Base-by-base conservation (phyloP, 306 rosid species). In the Arachis stenosperma region DNA sequence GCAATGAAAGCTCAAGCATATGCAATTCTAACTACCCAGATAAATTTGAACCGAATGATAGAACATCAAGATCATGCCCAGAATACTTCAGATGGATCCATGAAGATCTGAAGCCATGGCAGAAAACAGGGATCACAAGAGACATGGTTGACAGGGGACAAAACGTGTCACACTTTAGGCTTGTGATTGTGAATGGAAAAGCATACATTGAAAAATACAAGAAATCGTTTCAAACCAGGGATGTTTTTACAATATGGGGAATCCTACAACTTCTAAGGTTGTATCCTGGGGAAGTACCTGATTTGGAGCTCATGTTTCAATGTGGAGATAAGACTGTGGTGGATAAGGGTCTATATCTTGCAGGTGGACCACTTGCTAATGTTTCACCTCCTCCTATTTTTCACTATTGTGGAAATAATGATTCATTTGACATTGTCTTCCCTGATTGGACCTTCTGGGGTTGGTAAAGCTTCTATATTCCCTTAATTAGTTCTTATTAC, bases 361-460 rank as follows among this genome's bases (percentile, higher is more conserved):
- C 14, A n/a, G 83, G 11, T 58, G 83, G 71, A 8, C 43, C 69
- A 9, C 2, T 65, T 6, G 44, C 29, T 12, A 10, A 47, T 47
- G 13, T 11, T 12, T 51, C 59, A 50, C 78, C 80, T 12, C 90
- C 90, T 6, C 87, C 90, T 3, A 4, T 86, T 13, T 86, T 86
- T 62, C 90, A 83, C 73, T 86, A 83, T 2, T 81, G 90, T 78
- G 85, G 76, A 17, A 63, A 81, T 0, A 61, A 78, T 3, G 9
- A 67, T 9, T 46, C 82, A 1, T 54, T 68, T 27, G 90, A 86
- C 15, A 83, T 86, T 60, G 86, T 78, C 36, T 83, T 86, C 64
- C 90, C 90, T 41, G 90, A 86, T 1, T 86, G 90, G 90, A 37
- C 84, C 76, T 86, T 81, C 82, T 86, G 87, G 90, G 90, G 87